phyloP scores from a whole-genome alignment of 1,284 basidiomycete genomes.

The Limonomyces culmigenus region DNA sequence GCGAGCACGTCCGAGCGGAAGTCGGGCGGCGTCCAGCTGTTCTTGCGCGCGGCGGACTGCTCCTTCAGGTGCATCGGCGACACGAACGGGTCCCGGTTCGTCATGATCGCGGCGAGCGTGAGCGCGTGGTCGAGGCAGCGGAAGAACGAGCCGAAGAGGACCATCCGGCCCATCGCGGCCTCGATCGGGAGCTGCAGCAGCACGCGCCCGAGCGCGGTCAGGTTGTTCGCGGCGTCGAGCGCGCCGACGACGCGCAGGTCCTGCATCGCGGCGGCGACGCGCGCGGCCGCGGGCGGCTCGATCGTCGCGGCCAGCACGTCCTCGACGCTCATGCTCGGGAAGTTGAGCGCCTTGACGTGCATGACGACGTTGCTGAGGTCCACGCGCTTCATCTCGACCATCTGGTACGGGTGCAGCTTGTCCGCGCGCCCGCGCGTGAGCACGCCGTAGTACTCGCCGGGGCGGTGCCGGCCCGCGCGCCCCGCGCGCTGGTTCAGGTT shows the following conservation, averaged over 20 bases:
- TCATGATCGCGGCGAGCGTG: conserved; percentile 79
- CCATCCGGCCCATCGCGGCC: conserved; percentile 78
- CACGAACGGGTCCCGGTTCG: conserved; percentile 84
- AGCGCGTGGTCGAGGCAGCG: conserved; percentile 82
- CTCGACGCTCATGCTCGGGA: conserved; percentile 77
- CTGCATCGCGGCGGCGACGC: conserved; percentile 71
- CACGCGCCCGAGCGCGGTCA: conserved; percentile 81
- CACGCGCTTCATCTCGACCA: conserved; percentile 93
- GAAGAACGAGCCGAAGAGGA: conserved; percentile 88
- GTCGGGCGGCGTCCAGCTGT: conserved; percentile 62
- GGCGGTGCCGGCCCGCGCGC: conserved; percentile 82
- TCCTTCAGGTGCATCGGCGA: conserved; percentile 57
- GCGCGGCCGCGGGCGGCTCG: conserved; percentile 73
- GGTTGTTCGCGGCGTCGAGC: conserved; percentile 57
- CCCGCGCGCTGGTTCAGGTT: conserved; percentile 90
- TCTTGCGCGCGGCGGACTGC: conserved; percentile 56
- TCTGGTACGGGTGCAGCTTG: conserved; percentile 66
- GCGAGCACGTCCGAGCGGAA: conserved; percentile 84
- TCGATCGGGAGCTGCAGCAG: conserved; percentile 85
- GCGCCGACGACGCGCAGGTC: conserved; percentile 81
- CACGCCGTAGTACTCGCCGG: conserved; percentile 87
- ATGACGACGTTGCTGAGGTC: conserved; percentile 86
- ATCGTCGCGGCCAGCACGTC: conserved; percentile 78
- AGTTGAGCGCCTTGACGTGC: conserved; percentile 95
- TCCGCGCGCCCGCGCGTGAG: conserved; percentile 51